Evolutionary conservation across 805 yeast species (phyloP), one percentile per base, ranked within the genome.

Genomic region (Schwanniomyces yamadae): DNA sequence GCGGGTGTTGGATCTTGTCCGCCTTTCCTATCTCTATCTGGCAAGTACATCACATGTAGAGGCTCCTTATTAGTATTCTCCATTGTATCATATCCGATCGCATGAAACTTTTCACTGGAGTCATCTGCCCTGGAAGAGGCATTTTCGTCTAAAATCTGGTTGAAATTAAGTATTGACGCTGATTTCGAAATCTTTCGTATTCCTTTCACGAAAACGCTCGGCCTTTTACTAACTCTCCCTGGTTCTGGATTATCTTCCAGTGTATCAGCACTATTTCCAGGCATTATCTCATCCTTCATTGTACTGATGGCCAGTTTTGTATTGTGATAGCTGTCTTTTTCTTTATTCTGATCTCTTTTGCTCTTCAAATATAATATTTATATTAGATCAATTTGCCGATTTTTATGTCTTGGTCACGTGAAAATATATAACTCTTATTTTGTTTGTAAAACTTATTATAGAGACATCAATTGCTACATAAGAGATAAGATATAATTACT

Each of bases 1-100:
- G 20, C 10, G 6, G 4, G 20, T 6, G 20, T 9, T 4, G 17
- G 17, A 16, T 8, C 17, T 27, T 18, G 11, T 4, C 12, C 20
- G 8, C 17, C 17, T 27, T 27, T 20, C 13, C 29, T 27, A 10
- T 16, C 20, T 27, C 20, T 15, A 12, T 42, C 47, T n/a, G 64
- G 65, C 6, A 59, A 37, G 33, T 52, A 48, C 48, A 40, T 48
- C 13, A 61, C 66, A 26, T 49, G 59, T 12, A 60, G 52, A 4
- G 67, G 69, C 25, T 57, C 66, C 14, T 46, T 45, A 4, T 53
- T 31, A 23, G 43, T 47, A 5, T 48, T 14, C 9, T 55, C 39
- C 16, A 51, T 52, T n/a, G 50, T 39, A n/a, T 59, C 61, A 36
- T 64, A 64, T 20, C 65, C 59, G 17, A 66, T 55, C 12, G 72